Conservation (phyloP, 441 rosid genomes). For the Lepidium campestre region DNA sequence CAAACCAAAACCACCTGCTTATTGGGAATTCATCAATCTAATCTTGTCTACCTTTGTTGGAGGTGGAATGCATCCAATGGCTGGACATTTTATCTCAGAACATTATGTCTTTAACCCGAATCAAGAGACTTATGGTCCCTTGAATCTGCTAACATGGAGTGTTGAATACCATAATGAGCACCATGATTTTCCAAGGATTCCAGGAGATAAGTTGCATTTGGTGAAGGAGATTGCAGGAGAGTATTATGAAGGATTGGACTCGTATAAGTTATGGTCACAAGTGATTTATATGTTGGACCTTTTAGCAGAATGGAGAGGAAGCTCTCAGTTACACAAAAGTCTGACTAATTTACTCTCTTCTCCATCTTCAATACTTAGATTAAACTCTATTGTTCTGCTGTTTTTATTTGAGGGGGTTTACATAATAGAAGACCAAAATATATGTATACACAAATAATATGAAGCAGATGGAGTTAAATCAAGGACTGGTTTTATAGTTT, state of each 20-base stretch:
- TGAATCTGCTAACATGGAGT: conserved; percentile 70
- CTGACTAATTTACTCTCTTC: conserved; percentile 34
- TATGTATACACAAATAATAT: not conserved
- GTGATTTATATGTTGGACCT: conserved; percentile 81
- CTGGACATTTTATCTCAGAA: conserved; percentile 85
- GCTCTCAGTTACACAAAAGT: conserved; percentile 36
- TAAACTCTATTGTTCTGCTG: not conserved
- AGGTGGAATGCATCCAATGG: conserved; percentile 96
- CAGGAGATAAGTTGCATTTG: conserved; percentile 75
- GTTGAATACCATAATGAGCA: conserved; percentile 92
- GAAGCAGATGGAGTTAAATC: not conserved
- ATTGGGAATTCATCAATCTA: conserved; percentile 72
- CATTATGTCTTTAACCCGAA: conserved; percentile 76
- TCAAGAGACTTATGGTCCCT: conserved; percentile 89
- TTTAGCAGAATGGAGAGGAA: conserved; percentile 85
- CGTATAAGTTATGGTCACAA: conserved; percentile 76
- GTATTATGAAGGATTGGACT: conserved; percentile 56
- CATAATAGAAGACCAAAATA: not conserved
- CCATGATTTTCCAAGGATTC: conserved; percentile 88
- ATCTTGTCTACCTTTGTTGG: conserved; percentile 90
- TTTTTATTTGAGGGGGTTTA: not conserved
- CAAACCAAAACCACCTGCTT: conserved; percentile 89
- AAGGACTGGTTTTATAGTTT: not conserved
- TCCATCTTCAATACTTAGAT: not conserved
- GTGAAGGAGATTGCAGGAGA: conserved; percentile 84